Conservation (phyloP, 2,329 filamentous ascomycete species). For the Trichothecium sympodiale region DNA sequence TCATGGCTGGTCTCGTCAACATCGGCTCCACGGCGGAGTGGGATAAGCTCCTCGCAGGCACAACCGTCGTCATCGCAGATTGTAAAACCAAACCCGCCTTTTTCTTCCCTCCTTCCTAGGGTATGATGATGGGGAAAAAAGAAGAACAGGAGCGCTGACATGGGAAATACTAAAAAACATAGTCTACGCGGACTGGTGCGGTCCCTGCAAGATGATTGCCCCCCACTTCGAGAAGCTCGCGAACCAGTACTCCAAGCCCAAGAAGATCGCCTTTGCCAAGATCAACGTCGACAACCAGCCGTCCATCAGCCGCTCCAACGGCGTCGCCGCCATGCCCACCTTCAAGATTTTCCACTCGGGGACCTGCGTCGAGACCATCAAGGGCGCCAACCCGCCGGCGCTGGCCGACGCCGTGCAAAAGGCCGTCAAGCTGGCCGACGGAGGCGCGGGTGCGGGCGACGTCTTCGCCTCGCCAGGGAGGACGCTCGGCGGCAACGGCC, state of each 20-base stretch:
- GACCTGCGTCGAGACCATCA: constrained; percentile 61
- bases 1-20: constrained; percentile 35
- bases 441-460: constrained; percentile 28
- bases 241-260: constrained; percentile 66
- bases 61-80: constrained; percentile 76
- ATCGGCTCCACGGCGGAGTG: constrained; percentile 63
- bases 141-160: background rate
- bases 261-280: constrained; percentile 81
- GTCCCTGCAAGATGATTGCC: constrained; percentile 84
- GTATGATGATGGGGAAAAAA: too few species aligned
- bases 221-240: constrained; percentile 81
- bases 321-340: constrained; percentile 82
- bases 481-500: constrained; percentile 37
- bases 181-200: constrained; percentile 96
- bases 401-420: constrained; percentile 69
- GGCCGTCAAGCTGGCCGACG: constrained; percentile 41
- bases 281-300: constrained; percentile 80
- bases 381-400: constrained; percentile 68
- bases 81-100: constrained; percentile 48
- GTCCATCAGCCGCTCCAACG: constrained; percentile 65
- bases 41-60: constrained; percentile 57
- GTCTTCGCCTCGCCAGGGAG: constrained; percentile 45
- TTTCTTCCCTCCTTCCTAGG: background rate
- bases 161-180: constrained; percentile 13
- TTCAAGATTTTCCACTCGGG: constrained; percentile 83